Base-by-base conservation (phyloP, 371 early-diverging fungal genomes). In the Gilbertella persicaria region DNA sequence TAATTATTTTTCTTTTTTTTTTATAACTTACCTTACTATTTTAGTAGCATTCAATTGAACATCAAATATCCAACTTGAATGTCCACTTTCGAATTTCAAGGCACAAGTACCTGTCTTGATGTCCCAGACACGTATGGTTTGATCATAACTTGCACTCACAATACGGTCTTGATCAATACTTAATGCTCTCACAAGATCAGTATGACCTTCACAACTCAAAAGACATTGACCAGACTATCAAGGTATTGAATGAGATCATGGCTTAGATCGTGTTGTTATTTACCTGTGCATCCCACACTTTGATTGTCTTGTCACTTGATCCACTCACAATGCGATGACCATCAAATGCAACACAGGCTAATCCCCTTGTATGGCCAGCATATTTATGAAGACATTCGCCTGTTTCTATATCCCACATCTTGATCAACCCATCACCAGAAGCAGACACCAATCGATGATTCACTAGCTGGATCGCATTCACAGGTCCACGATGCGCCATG, bases 111-210 rank as follows among this genome's bases (percentile, higher is more conserved):
- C 75, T 0, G 79, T 69, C 60, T 56, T 64, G 12, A 85, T 73
- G 60, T 97, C 92, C 95, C 97, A 99, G 24, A 98, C 92, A 67
- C 95, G 96, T 52, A 99, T 89, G 4, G 93, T 88, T 60, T 94
- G 92, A 69, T 99, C 99, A 73, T 98, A 97, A 30, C 78, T 74
- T 14, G 73, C 78, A 38, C 75, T 78, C 3, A 78, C 67, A 23
- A 78, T 67, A 21, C 76, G 71, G 38, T 84, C 74, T 3, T 83
- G 73, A 20, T 78, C 67, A 53, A 84, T 91, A 53, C 88, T 87
- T 20, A 99, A 72, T 9, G 96, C 97, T 45, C 96, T 80, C n/a
- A 99, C 98, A 21, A 98, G 74, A 41, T 90, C 93, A 14, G 83
- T 84, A 69, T 99, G 99, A 5, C 93, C 96, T 48, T 60, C 61